Base-by-base conservation (phyloP, 1,284 basidiomycete species). In the Moesziomyces antarcticus region DNA sequence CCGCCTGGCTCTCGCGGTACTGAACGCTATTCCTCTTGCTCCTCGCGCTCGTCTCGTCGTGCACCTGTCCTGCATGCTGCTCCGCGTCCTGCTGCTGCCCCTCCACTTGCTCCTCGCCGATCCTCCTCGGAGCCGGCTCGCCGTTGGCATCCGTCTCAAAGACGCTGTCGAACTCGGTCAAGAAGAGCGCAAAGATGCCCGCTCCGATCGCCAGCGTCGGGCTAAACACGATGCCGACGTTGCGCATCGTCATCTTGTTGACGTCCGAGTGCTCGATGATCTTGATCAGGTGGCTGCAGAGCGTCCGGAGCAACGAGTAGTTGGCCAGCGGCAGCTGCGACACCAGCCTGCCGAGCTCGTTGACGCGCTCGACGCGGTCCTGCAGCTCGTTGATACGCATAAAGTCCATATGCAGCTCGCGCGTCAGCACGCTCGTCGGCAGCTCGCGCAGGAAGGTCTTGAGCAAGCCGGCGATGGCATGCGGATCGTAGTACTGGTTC, bases 211-310 rank as follows among this genome's bases (percentile, higher is more conserved):
- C 72, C 5, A 83, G 65, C 20, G 81, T 82, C 2, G 81, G 80
- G 40, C 80, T 81, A 35, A 83, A 97, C 30, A 99, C 96, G 69
- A 99, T 99, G 21, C 95, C 94, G 27, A 99, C 93, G 82, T 99
- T 99, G 37, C 95, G 90, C 89, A 99, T 91, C 46, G 92, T 97
- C 97, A 99, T 99, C 88, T 97, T 99, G 89, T 98, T 98, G 64
- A 91, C 87, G 46, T 89, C 84, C 18, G 93, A 89, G 83, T 97
- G 94, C 84, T 94, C 91, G 48, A 97, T 94, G 78, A 99, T 93
- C 57, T 95, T 88, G 80, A 97, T 97, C 59, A 99, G 87, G 85
- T 99, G 95, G n/a, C 94, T 92, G 13, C 93, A 94, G 54, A 98
- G 88, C 8, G 94, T 93, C 21, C 96, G 91, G 52, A 99, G 89